Evolutionary conservation across 768 basidiomycete genomes (phyloP), one percentile per base, ranked within the genome.

Genomic region (Boletus pseudo-olivaceus): DNA sequence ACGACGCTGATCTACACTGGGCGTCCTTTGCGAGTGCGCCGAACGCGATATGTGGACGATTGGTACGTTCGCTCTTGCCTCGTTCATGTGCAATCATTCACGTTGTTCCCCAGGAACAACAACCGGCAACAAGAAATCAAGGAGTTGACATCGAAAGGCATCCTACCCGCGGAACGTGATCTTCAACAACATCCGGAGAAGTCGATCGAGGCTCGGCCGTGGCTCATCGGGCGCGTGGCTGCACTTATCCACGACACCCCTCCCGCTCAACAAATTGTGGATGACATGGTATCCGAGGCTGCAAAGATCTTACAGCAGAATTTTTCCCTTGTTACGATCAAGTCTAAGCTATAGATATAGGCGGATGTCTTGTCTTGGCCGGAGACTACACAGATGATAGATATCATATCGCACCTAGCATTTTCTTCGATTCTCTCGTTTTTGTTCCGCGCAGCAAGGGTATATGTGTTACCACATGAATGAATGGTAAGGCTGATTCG

Each of bases 1-100:
- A 87, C 85, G 17, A 95, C 93, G n/a, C 65, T 93, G 43, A 95
- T 96, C 64, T 93, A 83, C 74, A 90, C 91, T 41, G 93, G 93
- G 11, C 84, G 94, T 32, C 94, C 95, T 19, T 75, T 97, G 61
- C 83, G 94, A 37, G 93, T 96, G 35, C 74, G 85, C 59, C 83
- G 85, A 68, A 93, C 91, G 2, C 83, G 88, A 17, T 97, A 93
- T 67, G 81, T 96, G 55, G 84, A 84, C 15, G 84, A 93, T 59
- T 93, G 93, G 90, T 88, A 62, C 40, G 78, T 73, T 49, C 5
- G 2, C 32, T 30, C n/a, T 49, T 30, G 15, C 12, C 26, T 33
- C 9, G 33, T 40, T 35, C 23, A 5, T 12, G n/a, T 44, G 8
- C 27, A 20, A 26, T 49, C 39, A 40, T n/a, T 57, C 34, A 56